phyloP scores from a whole-genome alignment of 768 basidiomycete genomes.

The Phanerochaete carnosa region DNA sequence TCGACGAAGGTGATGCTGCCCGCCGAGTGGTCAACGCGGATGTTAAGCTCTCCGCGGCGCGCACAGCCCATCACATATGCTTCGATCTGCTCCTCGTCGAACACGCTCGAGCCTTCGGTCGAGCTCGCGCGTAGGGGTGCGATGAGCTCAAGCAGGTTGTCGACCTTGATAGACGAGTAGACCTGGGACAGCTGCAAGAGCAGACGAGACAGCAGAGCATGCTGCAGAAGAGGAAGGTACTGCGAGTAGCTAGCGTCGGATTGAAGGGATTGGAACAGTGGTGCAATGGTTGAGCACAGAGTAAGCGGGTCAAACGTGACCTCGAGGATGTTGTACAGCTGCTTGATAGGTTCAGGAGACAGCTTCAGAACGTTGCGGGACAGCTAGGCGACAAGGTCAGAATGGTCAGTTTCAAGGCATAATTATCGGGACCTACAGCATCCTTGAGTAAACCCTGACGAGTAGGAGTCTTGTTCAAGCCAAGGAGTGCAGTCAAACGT shows the following conservation, averaged over 20 bases:
- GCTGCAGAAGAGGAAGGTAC: slow-evolving; percentile 87
- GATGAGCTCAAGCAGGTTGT: slow-evolving; percentile 73
- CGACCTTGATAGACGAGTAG: slow-evolving; percentile 82
- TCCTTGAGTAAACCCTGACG: slow-evolving; percentile 83
- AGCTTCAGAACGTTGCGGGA: slow-evolving; percentile 81
- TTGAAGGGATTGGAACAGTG: slow-evolving; percentile 64
- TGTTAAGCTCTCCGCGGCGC: slow-evolving; percentile 78
- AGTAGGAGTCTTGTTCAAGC: slow-evolving; percentile 80
- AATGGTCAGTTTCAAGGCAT: neutral
- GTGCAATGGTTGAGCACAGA: slow-evolving; percentile 74
- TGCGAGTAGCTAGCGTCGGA: slow-evolving; percentile 62
- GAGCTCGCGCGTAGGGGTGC: slow-evolving; percentile 63
- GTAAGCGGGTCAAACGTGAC: slow-evolving; percentile 91
- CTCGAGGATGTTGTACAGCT: slow-evolving; percentile 86
- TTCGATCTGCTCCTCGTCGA: slow-evolving; percentile 78
- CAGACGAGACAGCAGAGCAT: slow-evolving; percentile 87
- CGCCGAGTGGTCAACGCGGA: slow-evolving; percentile 85
- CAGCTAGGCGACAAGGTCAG: slow-evolving; percentile 43
- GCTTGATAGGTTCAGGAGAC: slow-evolving; percentile 67
- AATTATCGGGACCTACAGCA: slow-evolving; percentile 54
- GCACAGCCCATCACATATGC: slow-evolving; percentile 93
- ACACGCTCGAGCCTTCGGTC: slow-evolving; percentile 41
- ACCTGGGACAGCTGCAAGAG: slow-evolving; percentile 90
- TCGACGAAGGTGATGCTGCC: slow-evolving; percentile 85
- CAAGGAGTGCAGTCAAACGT: slow-evolving; percentile 83